Base-by-base conservation (phyloP, 2,329 filamentous ascomycete species). In the Colletotrichum lindemuthianum region DNA sequence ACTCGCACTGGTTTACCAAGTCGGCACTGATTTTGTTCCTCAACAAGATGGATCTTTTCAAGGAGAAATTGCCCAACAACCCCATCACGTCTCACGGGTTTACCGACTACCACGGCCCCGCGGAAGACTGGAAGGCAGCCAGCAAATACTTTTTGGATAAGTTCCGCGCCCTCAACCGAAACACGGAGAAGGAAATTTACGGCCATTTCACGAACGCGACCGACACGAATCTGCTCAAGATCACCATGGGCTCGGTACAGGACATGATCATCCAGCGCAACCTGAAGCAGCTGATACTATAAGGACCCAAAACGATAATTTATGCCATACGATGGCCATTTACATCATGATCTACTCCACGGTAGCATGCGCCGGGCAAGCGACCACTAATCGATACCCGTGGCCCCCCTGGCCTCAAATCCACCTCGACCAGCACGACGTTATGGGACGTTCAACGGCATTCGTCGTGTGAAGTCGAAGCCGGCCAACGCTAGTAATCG, bases 211-310 rank as follows among this genome's bases (percentile, higher is more conserved):
- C 86, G 50, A 88, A 87, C 68, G 86, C 86, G 8, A 88, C 85
- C 54, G 86, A 88, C 70, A 88, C 92, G 39, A 93, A 92, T 73
- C 79, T 95, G 67, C 84, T 95, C 69, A 94, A 93, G 80, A 92
- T 93, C 68, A 95, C 92, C 43, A 95, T 95, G 92, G 85, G 87
- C 68, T 92, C 90, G 10, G 92, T 95, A 59, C 91, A 95, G 78
- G 92, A 95, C 76, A 95, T 93, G 89, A 92, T 93, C 72, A 92
- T 93, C 72, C 91, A 93, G 78, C 90, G 90, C 75, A 93, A 93
- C 75, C 83, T 94, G 60, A 92, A 92, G 79, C 90, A 90, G 78
- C 81, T 93, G 72, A 92, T 94, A 73, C 81, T 92, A 78, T 92
- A 79, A 85, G 59, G 48, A 41, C 54, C 59, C 54, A 50, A 36